Evolutionary conservation across 352 stramenopile genomes (phyloP), one percentile per base, ranked within the genome.

Genomic region (Phytophthora hybrid): DNA sequence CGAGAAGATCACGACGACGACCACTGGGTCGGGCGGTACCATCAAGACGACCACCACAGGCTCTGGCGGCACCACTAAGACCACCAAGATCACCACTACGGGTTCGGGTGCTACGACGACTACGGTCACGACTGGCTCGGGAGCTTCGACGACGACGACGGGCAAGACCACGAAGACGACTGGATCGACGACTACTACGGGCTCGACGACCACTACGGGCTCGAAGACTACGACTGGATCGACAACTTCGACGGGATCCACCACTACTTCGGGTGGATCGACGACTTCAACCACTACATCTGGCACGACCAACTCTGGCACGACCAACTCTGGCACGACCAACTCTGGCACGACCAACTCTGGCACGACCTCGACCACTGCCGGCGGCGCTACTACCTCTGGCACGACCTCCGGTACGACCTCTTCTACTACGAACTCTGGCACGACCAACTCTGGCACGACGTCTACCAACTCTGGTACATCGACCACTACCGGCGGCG

Each of bases 81-180:
- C 57, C 34, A 61, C 53, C 18, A 69, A 29, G 62, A 73, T 46
- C 13, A 62, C 56, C 18, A 79, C 71, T 2, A 73, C 51, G 9
- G 65, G 60, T 9, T 69, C 57, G 5, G 70, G 63, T 47, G 49
- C 52, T 18, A 65, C 61, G 6, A 73, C 73, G 11, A 71, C 62
- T 18, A 66, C 65, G 4, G 49, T 57, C 21, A 72, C 62, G 16
- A 79, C 63, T 18, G 69, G 69, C 14, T 65, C 63, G 34, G 61
- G 62, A 10, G 46, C 58, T n/a, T 62, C 71, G 9, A 74, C 53
- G 26, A 78, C 71, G n/a, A 71, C 63, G n/a, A n/a, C n/a, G n/a
- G n/a, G n/a, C n/a, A n/a, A n/a, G n/a, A n/a, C n/a, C n/a, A n/a
- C n/a, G n/a, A n/a, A n/a, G n/a, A n/a, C n/a, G n/a, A n/a, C n/a